These are phyloP conservation scores for Porphyra umbilicalis DNA, from an alignment of 31 red algal species.

Conservation along the genomic window DNA sequence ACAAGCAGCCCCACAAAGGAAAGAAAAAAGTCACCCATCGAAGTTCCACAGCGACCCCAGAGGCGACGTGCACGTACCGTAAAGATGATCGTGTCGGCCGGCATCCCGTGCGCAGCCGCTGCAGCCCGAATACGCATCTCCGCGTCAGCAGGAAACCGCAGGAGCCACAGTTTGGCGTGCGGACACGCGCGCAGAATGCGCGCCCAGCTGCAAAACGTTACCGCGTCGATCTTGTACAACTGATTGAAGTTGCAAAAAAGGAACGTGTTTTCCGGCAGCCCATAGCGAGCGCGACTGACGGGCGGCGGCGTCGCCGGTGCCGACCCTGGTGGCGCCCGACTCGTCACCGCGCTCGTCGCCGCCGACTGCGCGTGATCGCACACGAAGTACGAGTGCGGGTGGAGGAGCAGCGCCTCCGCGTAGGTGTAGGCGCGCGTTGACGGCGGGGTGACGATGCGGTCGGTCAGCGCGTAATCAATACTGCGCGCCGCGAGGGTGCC, in stretches of 20 bases:
- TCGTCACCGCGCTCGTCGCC: background rate
- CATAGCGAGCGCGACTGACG: constrained; percentile 37
- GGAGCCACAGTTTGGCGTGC: constrained; percentile 64
- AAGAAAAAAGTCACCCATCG: background rate
- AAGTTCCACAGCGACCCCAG: no score
- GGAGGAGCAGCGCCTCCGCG: constrained; percentile 53
- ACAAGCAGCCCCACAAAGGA: background rate
- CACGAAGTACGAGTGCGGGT: constrained; percentile 80
- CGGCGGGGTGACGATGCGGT: constrained; percentile 62
- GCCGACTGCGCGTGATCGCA: constrained; percentile 65
- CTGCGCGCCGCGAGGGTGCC: constrained; percentile 57
- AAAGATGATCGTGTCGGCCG: constrained; percentile 52
- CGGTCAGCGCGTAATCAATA: constrained; percentile 77
- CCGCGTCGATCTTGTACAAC: constrained; percentile 54
- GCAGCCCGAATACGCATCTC: constrained; percentile 50
- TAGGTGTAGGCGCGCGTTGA: constrained; percentile 34
- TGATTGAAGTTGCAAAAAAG: constrained; percentile 70
- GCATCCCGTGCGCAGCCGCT: constrained; percentile 27
- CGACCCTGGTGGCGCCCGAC: background rate
- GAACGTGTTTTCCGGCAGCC: constrained; percentile 59
- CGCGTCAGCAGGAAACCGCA: constrained; percentile 58
- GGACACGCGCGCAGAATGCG: constrained; percentile 55
- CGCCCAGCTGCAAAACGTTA: constrained; percentile 63
- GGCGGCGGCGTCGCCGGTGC: constrained; percentile 15
- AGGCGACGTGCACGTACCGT: constrained; percentile 25